These are phyloP conservation scores for Tremella mesenterica DNA, from an alignment of 768 basidiomycete species.

Conservation along the genomic window DNA sequence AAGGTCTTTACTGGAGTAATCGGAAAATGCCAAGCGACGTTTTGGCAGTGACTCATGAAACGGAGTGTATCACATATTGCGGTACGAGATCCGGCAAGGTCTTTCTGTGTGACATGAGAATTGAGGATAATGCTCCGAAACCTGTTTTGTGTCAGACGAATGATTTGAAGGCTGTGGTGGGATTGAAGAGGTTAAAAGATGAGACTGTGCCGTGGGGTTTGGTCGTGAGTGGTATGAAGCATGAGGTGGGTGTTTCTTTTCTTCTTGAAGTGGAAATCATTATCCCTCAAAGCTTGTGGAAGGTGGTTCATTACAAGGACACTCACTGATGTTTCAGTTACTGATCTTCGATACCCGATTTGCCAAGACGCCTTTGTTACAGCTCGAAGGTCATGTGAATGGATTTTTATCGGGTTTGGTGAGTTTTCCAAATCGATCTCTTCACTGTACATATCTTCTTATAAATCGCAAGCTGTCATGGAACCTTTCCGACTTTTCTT, in stretches of 20 bases:
- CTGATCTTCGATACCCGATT: conserved; percentile 28
- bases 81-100: conserved; percentile 19
- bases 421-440: neutral
- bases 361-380: conserved; percentile 9
- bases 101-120: conserved; percentile 22
- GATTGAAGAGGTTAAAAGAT: conserved; percentile 28
- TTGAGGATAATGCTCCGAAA: neutral
- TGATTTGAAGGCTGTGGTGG: conserved; percentile 29
- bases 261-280: too few species aligned
- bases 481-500: neutral
- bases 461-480: neutral
- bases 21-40: conserved; percentile 21
- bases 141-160: neutral
- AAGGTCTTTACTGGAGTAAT: conserved; percentile 2
- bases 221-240: conserved; percentile 23
- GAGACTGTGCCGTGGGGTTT: conserved; percentile 31
- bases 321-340: conserved; percentile 10
- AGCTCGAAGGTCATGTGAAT: conserved; percentile 25
- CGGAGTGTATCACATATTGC: conserved; percentile 22
- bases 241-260: conserved; percentile 29
- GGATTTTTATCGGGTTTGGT: conserved; percentile 15
- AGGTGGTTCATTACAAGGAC: neutral
- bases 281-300: neutral
- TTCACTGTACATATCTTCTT: neutral
- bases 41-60: conserved; percentile 20